These are phyloP conservation scores for Gilbertella persicaria DNA, from an alignment of 371 early-diverging fungal species.

Conservation along the genomic window DNA sequence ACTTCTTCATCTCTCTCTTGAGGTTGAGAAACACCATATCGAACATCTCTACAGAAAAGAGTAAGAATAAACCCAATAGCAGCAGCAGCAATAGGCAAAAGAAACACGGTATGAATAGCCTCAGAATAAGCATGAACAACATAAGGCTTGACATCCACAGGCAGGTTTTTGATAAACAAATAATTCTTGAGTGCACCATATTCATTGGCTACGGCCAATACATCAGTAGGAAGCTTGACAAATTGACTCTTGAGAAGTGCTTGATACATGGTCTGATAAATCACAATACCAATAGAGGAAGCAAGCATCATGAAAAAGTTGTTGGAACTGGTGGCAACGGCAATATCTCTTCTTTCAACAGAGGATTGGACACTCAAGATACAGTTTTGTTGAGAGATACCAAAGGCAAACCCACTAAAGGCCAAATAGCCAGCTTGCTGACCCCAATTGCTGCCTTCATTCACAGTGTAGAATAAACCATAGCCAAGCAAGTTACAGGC, in stretches of 20 bases:
- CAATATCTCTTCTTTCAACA: slow-evolving; percentile 54
- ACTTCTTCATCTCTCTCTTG: slow-evolving; percentile 9
- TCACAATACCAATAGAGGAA: slow-evolving; percentile 41
- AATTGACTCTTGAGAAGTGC: slow-evolving; percentile 26
- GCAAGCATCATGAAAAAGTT: slow-evolving; percentile 48
- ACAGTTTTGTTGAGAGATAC: slow-evolving; percentile 63
- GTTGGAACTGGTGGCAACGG: slow-evolving; percentile 65
- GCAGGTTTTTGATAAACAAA: slow-evolving; percentile 35
- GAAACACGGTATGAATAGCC: slow-evolving; percentile 61
- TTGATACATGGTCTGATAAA: slow-evolving; percentile 37
- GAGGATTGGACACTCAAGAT: slow-evolving; percentile 62
- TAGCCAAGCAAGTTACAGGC: slow-evolving; percentile 39
- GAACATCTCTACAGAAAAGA: slow-evolving; percentile 44
- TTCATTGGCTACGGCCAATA: slow-evolving; percentile 23
- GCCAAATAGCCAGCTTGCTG: slow-evolving; percentile 45
- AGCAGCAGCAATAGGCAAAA: slow-evolving; percentile 57
- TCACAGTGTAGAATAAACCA: slow-evolving; percentile 44
- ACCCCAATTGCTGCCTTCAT: slow-evolving; percentile 36
- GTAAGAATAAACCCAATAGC: slow-evolving; percentile 53
- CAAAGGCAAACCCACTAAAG: slow-evolving; percentile 55
- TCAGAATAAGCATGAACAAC: slow-evolving; percentile 60
- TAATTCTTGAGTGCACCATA: slow-evolving; percentile 40
- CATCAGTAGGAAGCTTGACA: slow-evolving; percentile 14
- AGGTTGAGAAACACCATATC: slow-evolving; percentile 23
- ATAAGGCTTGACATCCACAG: slow-evolving; percentile 32